Evolutionary conservation across 306 rosid species (phyloP).

Genomic region (Parietaria judaica): DNA sequence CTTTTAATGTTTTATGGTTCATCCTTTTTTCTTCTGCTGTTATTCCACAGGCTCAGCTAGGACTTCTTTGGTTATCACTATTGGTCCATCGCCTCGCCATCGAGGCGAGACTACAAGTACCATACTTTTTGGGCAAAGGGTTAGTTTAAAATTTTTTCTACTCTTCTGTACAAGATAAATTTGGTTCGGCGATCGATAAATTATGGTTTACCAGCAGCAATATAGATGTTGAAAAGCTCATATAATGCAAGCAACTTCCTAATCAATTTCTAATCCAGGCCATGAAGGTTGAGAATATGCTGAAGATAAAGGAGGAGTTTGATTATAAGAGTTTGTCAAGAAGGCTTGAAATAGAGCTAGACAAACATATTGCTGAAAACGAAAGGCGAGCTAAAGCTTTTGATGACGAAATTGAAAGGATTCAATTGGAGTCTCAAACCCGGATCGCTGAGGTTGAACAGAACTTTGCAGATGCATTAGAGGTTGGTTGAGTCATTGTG

Average conservation of each 20-base stretch:
- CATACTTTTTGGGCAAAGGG: slow-evolving; percentile 94
- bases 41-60: slow-evolving; percentile 78
- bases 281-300: slow-evolving; percentile 97
- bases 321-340: slow-evolving; percentile 92
- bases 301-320: slow-evolving; percentile 95
- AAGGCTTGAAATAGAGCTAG: slow-evolving; percentile 83
- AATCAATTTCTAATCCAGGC: slow-evolving; percentile 35
- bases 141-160: slow-evolving; percentile 18
- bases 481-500: slow-evolving; percentile 46
- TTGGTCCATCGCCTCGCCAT: slow-evolving; percentile 98
- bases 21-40: background rate
- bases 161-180: background rate
- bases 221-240: background rate
- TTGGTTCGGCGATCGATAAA: background rate
- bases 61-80: slow-evolving; percentile 90
- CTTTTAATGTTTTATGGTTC: background rate
- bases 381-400: slow-evolving; percentile 86
- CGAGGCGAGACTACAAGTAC: slow-evolving; percentile 98
- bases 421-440: slow-evolving; percentile 61
- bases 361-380: slow-evolving; percentile 81
- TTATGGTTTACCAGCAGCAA: slow-evolving; percentile 3
- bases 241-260: slow-evolving; percentile 3
- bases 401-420: slow-evolving; percentile 75
- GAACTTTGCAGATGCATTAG: slow-evolving; percentile 84
- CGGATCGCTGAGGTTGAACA: slow-evolving; percentile 73